Percentiles rank a stretch among this genome's conserved stretches.
Conservation (phyloP, 2,329 filamentous ascomycete genomes). For the Curvularia sp. region DNA sequence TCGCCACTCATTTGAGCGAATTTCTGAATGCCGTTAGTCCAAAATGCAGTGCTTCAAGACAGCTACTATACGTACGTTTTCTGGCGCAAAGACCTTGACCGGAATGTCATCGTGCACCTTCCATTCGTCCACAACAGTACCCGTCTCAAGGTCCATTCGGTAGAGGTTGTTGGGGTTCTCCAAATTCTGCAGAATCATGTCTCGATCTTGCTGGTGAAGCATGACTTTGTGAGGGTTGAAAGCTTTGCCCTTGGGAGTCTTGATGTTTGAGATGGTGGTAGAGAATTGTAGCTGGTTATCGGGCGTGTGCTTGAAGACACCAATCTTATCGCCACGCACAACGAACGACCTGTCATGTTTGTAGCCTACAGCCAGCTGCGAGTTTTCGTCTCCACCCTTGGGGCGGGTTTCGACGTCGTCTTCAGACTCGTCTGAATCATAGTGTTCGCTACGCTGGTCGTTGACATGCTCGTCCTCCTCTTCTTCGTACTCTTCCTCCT, state of each 20-base stretch:
- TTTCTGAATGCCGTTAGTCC: constrained; percentile 65
- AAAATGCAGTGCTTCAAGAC: neutral
- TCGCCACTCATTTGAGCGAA: constrained; percentile 96
- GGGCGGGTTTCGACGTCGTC: constrained; percentile 73
- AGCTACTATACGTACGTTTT: constrained; percentile 66
- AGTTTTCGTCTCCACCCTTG: constrained; percentile 85
- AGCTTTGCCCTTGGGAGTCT: constrained; percentile 78
- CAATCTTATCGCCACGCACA: constrained; percentile 95
- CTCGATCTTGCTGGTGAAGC: constrained; percentile 88
- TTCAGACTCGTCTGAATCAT: constrained; percentile 79
- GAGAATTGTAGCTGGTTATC: constrained; percentile 95
- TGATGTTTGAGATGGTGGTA: constrained; percentile 95
- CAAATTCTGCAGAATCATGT: constrained; percentile 85
- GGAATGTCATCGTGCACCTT: constrained; percentile 96
- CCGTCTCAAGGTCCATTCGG: constrained; percentile 97
- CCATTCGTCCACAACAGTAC: constrained; percentile 98
- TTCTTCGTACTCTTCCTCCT: constrained; percentile 66
- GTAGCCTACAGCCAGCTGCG: constrained; percentile 92
- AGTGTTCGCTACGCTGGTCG: constrained; percentile 74
- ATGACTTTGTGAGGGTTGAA: constrained; percentile 98
- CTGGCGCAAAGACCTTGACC: constrained; percentile 88
- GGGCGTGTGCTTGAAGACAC: constrained; percentile 94
- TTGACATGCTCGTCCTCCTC: constrained; percentile 68
- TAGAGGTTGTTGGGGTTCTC: constrained; percentile 89
- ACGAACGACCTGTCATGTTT: constrained; percentile 98